These are phyloP conservation scores for Arabidopsis suecica DNA, from an alignment of 345 rosid genomes.

Conservation along the genomic window DNA sequence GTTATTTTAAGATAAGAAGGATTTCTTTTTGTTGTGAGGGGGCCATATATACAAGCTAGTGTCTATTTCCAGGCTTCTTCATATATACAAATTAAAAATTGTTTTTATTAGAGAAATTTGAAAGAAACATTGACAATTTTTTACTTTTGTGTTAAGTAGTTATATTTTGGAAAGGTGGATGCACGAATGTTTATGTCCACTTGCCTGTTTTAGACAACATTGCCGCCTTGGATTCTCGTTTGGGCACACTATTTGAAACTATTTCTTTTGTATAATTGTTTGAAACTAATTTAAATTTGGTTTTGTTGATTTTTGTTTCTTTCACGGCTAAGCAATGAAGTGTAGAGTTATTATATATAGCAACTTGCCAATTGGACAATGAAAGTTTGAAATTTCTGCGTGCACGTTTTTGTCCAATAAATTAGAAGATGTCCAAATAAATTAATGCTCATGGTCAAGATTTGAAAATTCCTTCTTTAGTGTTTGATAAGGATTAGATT, in stretches of 20 bases:
- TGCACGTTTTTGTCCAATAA: neutral
- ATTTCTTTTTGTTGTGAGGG: neutral
- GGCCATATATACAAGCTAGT: neutral
- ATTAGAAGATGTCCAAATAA: too few species aligned
- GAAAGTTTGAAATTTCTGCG: neutral
- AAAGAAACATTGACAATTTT: neutral
- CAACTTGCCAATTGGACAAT: neutral
- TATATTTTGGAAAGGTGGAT: neutral
- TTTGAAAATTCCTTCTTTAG: too few species aligned
- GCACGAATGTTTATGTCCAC: neutral
- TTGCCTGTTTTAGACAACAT: slow-evolving; percentile 2
- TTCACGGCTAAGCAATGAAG: neutral
- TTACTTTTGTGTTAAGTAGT: neutral
- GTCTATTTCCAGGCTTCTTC: slow-evolving; percentile 8
- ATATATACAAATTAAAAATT: neutral
- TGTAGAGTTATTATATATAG: neutral
- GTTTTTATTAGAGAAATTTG: neutral
- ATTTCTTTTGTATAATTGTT: neutral
- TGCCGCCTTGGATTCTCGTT: neutral
- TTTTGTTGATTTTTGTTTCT: neutral
- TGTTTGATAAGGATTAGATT: too few species aligned
- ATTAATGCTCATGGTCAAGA: neutral
- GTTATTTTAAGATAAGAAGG: slow-evolving; percentile 9
- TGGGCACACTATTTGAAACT: neutral
- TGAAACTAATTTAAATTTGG: neutral